phyloP scores from a whole-genome alignment of 2,329 filamentous ascomycete genomes.

The Penicillium olsonii region DNA sequence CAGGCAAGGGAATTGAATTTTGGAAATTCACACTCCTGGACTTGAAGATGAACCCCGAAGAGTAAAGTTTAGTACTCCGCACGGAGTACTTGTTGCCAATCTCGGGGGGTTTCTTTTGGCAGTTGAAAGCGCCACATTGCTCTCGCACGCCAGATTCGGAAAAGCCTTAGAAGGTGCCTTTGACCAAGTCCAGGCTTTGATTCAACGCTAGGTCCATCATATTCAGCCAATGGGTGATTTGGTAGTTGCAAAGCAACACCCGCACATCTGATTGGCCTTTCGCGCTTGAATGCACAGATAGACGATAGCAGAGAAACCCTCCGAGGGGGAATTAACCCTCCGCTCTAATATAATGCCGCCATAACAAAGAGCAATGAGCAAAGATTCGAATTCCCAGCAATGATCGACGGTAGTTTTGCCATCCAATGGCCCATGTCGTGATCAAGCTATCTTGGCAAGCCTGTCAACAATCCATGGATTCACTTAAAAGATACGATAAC shows the following conservation, averaged over 20 bases:
- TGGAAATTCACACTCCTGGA: no score
- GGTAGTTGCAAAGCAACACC: background rate
- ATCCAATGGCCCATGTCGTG: slow-evolving; percentile 22
- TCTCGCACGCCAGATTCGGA: background rate
- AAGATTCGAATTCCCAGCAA: background rate
- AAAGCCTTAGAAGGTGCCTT: background rate
- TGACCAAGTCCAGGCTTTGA: background rate
- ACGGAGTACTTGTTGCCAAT: no score
- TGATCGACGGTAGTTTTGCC: background rate
- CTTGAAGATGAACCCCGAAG: no score
- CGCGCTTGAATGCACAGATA: background rate
- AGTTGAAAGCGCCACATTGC: background rate
- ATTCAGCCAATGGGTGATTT: background rate
- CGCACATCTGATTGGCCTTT: background rate
- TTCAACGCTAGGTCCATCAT: background rate
- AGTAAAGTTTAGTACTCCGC: no score
- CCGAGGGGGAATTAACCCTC: background rate
- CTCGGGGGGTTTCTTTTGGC: background rate
- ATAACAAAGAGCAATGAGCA: background rate
- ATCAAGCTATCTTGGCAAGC: slow-evolving; percentile 27
- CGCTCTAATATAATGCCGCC: background rate
- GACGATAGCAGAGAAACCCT: background rate
- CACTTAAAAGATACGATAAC: background rate
- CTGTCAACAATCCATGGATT: background rate
- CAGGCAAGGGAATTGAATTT: no score